Evolutionary conservation across 2,329 filamentous ascomycete genomes (phyloP), one percentile per base, ranked within the genome.

Genomic region (Grosmannia serpens): DNA sequence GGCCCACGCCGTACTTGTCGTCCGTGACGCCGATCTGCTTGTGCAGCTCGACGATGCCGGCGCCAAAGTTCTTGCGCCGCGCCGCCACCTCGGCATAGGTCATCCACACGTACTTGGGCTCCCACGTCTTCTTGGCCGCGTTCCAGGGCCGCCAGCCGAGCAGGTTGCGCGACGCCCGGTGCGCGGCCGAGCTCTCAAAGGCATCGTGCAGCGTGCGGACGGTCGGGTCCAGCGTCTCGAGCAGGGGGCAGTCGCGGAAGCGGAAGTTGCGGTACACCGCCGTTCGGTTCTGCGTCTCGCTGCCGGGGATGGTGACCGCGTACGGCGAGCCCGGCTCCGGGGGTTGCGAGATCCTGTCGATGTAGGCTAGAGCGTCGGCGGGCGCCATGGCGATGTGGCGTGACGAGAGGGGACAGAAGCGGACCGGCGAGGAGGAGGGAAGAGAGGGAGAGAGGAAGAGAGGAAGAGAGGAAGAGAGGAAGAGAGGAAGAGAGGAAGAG

Each of bases 61-160:
- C 87, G 63, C 94, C 94, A 65, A 96, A 82, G 70, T 94, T 89
- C 69, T 86, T 87, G 68, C 89, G 84, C 68, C 91, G 83, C 74
- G 83, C 80, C 61, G 87, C 85, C n/a, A 92, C 81, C 61, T 94
- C 84, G 66, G 78, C 79, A 67, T 95, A 97, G 60, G 86, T 88
- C 65, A 91, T 74, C 91, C 91, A 97, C 60, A 85, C 79, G 69
- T 88, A 99, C 64, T 83, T 82, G 60, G 86, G 84, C 62, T 81
- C 79, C 73, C 83, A 96, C 1, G 81, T 80, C 74, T 91, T 86
- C 54, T 84, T 89, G 44, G 73, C 74, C 3, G 87, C 72, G 71
- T 95, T 85, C 80, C 89, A 97, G 5, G 87, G 82, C 63, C 94
- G 84, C 70, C 82, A 82, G 59, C 94, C 94, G 60, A 97, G 77